Base-by-base conservation (phyloP, 768 basidiomycete species). In the Cystobasidium tubakii region DNA sequence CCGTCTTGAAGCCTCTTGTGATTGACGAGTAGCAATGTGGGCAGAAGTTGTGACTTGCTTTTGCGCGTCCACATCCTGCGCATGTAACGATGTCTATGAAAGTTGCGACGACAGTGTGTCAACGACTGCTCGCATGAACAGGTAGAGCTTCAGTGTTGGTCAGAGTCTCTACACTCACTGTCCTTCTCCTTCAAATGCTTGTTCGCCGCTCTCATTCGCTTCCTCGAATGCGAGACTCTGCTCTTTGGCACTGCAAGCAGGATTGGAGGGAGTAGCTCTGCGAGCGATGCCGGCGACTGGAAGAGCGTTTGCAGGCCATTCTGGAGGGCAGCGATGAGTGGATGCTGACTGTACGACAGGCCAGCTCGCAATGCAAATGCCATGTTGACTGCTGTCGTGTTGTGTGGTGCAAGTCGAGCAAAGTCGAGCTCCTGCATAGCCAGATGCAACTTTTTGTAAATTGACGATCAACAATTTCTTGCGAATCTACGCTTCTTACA, bases 231-330 rank as follows among this genome's bases (percentile, higher is more conserved):
- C 36, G 74, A 75, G 42, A 72, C 57, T 60, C 69, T 75, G 53
- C 66, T 75, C 62, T 75, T 75, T 36, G 74, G 74, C 25, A 75
- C 74, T 17, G 74, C 74, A 10, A 67, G 74, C 29, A 75, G 54
- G 27, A 75, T 34, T n/a, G 69, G 69, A 23, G 69, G 69, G 12
- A 71, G 31, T 19, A 71, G 69, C 54, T 71, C 69, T 9, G 31
- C 6, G 50, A 71, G 50, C 6, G 69, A 55, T 2, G 53, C 34
- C 6, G 69, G 69, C 33, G 54, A 53, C 33, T 60, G 53, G 55
- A 71, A 60, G 54, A 71, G 69, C 33, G 50, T 57, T n/a, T 55
- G 54, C 27, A 71, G 53, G 53, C 69, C 69, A n/a, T 34, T 53
- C 33, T 71, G 69, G 27, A 71, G 69, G 33, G 44, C 36, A 2